Percentiles rank a stretch among this genome's conserved stretches.
Evolutionary conservation across 768 basidiomycete genomes (phyloP).

Genomic region (Phylloporus rhodoxanthus): DNA sequence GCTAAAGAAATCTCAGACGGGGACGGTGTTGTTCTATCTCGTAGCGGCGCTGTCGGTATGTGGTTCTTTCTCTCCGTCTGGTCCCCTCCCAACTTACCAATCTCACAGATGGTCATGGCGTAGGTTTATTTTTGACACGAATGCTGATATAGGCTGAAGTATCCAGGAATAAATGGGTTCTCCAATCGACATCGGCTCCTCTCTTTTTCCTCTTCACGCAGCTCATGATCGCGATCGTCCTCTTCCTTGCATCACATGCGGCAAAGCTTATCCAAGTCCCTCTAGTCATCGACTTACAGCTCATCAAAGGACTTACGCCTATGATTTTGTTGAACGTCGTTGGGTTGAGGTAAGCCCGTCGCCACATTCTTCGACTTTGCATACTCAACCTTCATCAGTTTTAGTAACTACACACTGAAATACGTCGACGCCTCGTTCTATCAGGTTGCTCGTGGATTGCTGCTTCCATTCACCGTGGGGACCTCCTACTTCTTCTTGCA

Average conservation of each 20-base stretch:
- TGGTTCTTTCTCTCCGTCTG: slow-evolving; percentile 13
- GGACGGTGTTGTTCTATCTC: slow-evolving; percentile 80
- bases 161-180: slow-evolving; percentile 84
- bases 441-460: slow-evolving; percentile 89
- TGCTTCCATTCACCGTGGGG: slow-evolving; percentile 88
- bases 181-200: slow-evolving; percentile 66
- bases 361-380: background rate
- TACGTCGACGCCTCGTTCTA: slow-evolving; percentile 94
- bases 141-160: slow-evolving; percentile 8
- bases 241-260: slow-evolving; percentile 62
- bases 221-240: slow-evolving; percentile 68
- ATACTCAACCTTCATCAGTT: slow-evolving; percentile 39
- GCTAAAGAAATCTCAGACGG: slow-evolving; percentile 40
- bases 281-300: slow-evolving; percentile 55
- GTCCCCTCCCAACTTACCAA: slow-evolving; percentile 1
- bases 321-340: slow-evolving; percentile 75
- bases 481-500: slow-evolving; percentile 79
- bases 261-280: slow-evolving; percentile 63
- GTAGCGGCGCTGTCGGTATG: slow-evolving; percentile 83
- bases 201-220: slow-evolving; percentile 85
- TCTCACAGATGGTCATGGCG: slow-evolving; percentile 83
- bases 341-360: slow-evolving; percentile 62
- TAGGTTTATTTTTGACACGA: slow-evolving; percentile 34
- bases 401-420: slow-evolving; percentile 88
- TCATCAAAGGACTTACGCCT: slow-evolving; percentile 68